Evolutionary conservation across 257 asterid species (phyloP), one percentile per base, ranked within the genome.

Genomic region (Eucommia ulmoides): DNA sequence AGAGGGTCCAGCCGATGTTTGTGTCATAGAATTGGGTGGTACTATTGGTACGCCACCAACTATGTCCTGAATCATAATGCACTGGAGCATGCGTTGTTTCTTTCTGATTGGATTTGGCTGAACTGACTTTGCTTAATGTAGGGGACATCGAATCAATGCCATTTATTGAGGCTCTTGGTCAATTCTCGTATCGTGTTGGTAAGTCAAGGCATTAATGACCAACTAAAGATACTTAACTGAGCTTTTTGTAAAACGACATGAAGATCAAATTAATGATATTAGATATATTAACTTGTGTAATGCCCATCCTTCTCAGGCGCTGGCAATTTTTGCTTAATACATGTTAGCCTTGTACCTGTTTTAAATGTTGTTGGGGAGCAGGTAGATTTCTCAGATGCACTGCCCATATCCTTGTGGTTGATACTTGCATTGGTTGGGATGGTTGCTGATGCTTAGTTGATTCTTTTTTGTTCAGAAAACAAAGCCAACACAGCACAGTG

Each of bases 81-180:
- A 42, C 4, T 3, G 48, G 19, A 16, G 8, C 5, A n/a, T 15
- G 4, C 15, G 9, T 16, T 42, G n/a, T n/a, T n/a, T n/a, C 19
- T 10, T 8, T 18, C 19, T 18, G 48, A 16, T 42, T 42, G 48
- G 9, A 1, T 16, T 16, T 2, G 19, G n/a, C n/a, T n/a, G n/a
- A 42, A 42, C 48, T 4, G 48, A 42, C 20, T 49, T 44, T 46
- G 35, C 51, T 20, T 69, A 24, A 57, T 66, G 60, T 73, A 88
- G 97, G 97, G 49, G 97, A 88, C 64, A 88, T 88, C 51, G 97
- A 88, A 58, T 88, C 97, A 2, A 84, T 84, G 95, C 95, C 93
- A 47, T 88, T 79, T 65, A 81, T 88, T 18, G 97, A 88, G 74
- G 97, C 97, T 52, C 80, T 84, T 22, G 93, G 97, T 45, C 97